Base-by-base conservation (phyloP, 2,329 filamentous ascomycete genomes). In the Stachybotrys elegans region DNA sequence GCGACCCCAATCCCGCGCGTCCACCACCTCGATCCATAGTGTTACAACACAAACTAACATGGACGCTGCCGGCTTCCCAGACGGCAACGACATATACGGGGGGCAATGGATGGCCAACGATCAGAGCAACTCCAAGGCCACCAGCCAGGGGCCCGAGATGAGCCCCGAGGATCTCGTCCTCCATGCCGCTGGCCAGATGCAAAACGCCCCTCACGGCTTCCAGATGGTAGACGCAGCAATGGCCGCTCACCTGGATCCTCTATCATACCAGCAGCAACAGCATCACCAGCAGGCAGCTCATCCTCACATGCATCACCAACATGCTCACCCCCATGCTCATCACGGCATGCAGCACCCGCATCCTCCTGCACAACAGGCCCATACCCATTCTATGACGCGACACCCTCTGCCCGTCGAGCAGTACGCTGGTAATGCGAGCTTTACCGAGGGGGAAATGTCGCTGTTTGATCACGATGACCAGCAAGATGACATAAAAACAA, bases 391-490 rank as follows among this genome's bases (percentile, higher is more conserved):
- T 8, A 17, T 67, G 50, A 56, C 63, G 22, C 67, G 76, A 16
- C 78, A 79, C 50, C 71, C 75, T 14, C 61, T 81, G n/a, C 70
- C 76, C 6, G 63, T 66, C 41, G 79, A 83, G 34, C 70, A 72
- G 29, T 82, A 75, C 52, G 67, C 63, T 27, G 65, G 66, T 34
- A 74, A 72, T 51, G 65, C 67, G 48, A 80, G 73, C 58, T 82
- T 80, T 53, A 73, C 71, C 22, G 79, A 83, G 46, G 67, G 62
- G 23, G 78, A 83, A 43, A 76, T 72, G 52, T 78, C 83, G 54
- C 70, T 83, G 67, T 58, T 81, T 52, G 79, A 82, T 44, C 73
- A 75, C 39, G 79, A 83, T 37, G 76, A 78, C 22, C 72, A 73
- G 36, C 76, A 81, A 11, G 79, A 83, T 12, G 72, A 63, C 16